A percentile compares a stretch with the other conserved stretches of the same genome.
These are phyloP conservation scores for Fonsecaea multimorphosa DNA, from an alignment of 2,329 filamentous ascomycete species.

Conservation along the genomic window DNA sequence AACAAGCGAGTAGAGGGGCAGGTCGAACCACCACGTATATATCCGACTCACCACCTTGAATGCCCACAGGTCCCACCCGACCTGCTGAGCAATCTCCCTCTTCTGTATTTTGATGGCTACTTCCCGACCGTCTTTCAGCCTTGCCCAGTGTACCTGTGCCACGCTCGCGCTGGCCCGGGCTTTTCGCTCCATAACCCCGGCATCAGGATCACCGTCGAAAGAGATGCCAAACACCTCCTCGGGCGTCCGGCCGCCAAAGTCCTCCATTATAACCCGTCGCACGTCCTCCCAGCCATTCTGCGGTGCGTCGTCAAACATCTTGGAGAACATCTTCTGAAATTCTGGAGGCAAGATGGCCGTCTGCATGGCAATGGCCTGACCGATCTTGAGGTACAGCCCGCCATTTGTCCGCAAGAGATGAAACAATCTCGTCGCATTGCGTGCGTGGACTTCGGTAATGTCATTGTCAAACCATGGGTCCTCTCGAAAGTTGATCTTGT, in stretches of 20 bases:
- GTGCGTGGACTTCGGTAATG: conserved; percentile 77
- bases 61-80: conserved; percentile 93
- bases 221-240: conserved; percentile 94
- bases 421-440: conserved; percentile 83
- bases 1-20: conserved; percentile 89
- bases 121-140: conserved; percentile 82
- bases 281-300: conserved; percentile 89
- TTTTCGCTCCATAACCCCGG: conserved; percentile 72
- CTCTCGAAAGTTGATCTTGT: conserved; percentile 93
- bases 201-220: conserved; percentile 70
- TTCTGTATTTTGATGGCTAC: conserved; percentile 98
- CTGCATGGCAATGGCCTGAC: conserved; percentile 98
- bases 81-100: conserved; percentile 86
- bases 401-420: conserved; percentile 84
- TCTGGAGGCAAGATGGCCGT: conserved; percentile 89
- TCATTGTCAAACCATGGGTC: conserved; percentile 75
- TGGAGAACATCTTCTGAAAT: conserved; percentile 93
- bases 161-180: conserved; percentile 83
- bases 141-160: conserved; percentile 95
- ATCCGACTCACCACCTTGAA: conserved; percentile 85
- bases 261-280: conserved; percentile 81
- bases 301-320: conserved; percentile 97
- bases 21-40: conserved; percentile 86
- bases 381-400: conserved; percentile 95
- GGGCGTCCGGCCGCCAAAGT: conserved; percentile 81